Evolutionary conservation across 352 stramenopile species (phyloP).

Genomic region (Globisporangium middletonii): DNA sequence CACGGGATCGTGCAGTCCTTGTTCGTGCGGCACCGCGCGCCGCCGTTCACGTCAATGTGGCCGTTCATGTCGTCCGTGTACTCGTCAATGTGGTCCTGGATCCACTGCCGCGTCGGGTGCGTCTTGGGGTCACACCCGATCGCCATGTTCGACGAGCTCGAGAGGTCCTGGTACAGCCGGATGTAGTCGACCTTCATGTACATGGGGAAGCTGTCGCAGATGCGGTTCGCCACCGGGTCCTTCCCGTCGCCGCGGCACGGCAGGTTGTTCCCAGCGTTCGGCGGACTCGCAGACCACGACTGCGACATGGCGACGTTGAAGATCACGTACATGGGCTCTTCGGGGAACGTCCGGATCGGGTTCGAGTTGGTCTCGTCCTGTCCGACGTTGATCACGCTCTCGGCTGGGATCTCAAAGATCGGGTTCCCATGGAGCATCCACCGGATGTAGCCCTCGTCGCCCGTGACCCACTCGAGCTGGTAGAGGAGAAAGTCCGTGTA

Average conservation of each 20-base stretch:
- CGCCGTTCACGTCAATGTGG: conserved; percentile 43
- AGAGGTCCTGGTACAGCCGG: conserved; percentile 60
- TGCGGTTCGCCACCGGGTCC: conserved; percentile 39
- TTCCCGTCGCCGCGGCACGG: conserved; percentile 54
- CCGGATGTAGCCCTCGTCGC: conserved; percentile 54
- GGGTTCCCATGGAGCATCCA: conserved; percentile 59
- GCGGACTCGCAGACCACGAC: conserved; percentile 72
- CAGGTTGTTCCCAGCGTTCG: conserved; percentile 34
- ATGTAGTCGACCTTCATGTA: conserved; percentile 89
- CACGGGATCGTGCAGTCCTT: conserved; percentile 55
- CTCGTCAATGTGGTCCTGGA: conserved; percentile 49
- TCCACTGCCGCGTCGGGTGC: conserved; percentile 68
- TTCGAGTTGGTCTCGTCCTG: conserved; percentile 44
- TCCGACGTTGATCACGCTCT: conserved; percentile 35
- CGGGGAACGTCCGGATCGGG: conserved; percentile 46
- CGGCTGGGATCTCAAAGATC: conserved; percentile 66
- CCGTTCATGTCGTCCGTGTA: conserved; percentile 59
- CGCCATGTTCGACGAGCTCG: conserved; percentile 33
- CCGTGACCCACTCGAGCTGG: conserved; percentile 68
- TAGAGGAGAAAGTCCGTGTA: conserved; percentile 61
- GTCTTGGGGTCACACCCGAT: conserved; percentile 49
- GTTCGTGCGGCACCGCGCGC: conserved; percentile 41
- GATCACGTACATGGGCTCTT: conserved; percentile 93
- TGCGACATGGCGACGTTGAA: conserved; percentile 91
- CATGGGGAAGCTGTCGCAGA: conserved; percentile 76